These are phyloP conservation scores for Macrolepiota albuminosa DNA, from an alignment of 768 basidiomycete species.

Conservation along the genomic window DNA sequence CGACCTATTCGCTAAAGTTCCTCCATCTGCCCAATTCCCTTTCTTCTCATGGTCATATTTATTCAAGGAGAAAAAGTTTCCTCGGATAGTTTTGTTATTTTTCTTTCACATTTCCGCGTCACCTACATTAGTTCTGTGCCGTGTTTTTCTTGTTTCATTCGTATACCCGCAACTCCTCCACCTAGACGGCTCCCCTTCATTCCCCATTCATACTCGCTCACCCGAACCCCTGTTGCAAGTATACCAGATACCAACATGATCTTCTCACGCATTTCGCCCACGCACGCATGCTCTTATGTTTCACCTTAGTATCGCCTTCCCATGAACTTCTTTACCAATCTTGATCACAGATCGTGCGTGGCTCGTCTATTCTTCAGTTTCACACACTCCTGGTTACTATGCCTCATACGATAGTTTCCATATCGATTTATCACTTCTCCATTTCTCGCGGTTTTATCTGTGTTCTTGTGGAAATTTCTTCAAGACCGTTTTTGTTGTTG, in stretches of 20 bases:
- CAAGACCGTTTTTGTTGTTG: conserved; percentile 1
- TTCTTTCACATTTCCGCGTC: background rate
- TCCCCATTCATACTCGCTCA: background rate
- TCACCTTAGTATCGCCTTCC: background rate
- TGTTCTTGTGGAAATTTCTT: conserved; percentile 1
- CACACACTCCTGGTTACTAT: background rate
- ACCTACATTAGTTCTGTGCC: background rate
- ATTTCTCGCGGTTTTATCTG: conserved; percentile 1
- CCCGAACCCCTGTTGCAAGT: conserved; percentile 8
- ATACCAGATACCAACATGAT: conserved; percentile 11
- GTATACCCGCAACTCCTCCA: conserved; percentile 4
- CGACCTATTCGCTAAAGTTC: background rate
- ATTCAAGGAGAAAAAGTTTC: background rate
- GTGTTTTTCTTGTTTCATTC: background rate
- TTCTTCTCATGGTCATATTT: conserved; percentile 2
- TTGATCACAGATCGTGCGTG: conserved; percentile 10
- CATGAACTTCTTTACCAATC: conserved; percentile 9
- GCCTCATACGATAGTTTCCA: background rate
- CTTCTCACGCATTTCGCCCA: conserved; percentile 6
- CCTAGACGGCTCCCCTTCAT: background rate
- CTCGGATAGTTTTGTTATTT: background rate
- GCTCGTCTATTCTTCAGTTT: background rate
- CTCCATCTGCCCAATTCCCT: background rate
- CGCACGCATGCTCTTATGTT: conserved; percentile 6
- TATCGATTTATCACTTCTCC: background rate